Evolutionary conservation across 768 basidiomycete genomes (phyloP).

Genomic region (Candolleomyces efflorescens): DNA sequence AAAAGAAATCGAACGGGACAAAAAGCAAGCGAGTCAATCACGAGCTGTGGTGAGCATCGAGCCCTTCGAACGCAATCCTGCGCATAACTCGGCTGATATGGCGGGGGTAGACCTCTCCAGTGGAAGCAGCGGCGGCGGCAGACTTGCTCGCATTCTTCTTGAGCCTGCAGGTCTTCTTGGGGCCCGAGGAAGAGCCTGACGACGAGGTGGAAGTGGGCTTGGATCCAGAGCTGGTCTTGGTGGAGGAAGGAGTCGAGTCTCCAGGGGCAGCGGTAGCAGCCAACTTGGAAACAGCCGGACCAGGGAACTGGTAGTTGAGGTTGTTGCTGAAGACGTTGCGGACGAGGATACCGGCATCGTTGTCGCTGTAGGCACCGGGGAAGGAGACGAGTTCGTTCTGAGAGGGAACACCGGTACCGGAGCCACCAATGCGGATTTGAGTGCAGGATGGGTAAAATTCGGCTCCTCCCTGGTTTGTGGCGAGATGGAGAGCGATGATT

Average conservation of each 20-base stretch:
- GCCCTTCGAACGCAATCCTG: conserved; percentile 16
- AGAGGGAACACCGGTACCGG: conserved; percentile 43
- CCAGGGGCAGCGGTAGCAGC: conserved; percentile 16
- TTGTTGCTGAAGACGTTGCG: conserved; percentile 34
- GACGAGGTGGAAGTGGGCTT: too few species aligned
- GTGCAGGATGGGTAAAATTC: conserved; percentile 81
- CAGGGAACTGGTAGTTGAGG: conserved; percentile 42
- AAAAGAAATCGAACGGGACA: too few species aligned
- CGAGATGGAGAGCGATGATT: conserved; percentile 75
- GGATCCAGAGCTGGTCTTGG: neutral
- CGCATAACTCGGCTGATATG: conserved; percentile 33
- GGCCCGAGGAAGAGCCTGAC: too few species aligned
- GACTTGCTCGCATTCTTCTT: neutral
- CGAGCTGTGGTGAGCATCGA: neutral
- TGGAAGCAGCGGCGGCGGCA: neutral
- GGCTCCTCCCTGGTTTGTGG: conserved; percentile 50
- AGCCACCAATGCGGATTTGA: conserved; percentile 53
- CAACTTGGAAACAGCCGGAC: conserved; percentile 44
- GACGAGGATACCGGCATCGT: conserved; percentile 67
- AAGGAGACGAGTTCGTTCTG: conserved; percentile 53
- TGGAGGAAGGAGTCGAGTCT: neutral
- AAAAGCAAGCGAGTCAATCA: too few species aligned
- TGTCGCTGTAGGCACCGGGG: conserved; percentile 70
- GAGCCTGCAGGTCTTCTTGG: conserved; percentile 2
- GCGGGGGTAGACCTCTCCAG: conserved; percentile 15